Evolutionary conservation across 345 rosid species (phyloP), one percentile per base, ranked within the genome.

Genomic region (Sisymbrium irio): DNA sequence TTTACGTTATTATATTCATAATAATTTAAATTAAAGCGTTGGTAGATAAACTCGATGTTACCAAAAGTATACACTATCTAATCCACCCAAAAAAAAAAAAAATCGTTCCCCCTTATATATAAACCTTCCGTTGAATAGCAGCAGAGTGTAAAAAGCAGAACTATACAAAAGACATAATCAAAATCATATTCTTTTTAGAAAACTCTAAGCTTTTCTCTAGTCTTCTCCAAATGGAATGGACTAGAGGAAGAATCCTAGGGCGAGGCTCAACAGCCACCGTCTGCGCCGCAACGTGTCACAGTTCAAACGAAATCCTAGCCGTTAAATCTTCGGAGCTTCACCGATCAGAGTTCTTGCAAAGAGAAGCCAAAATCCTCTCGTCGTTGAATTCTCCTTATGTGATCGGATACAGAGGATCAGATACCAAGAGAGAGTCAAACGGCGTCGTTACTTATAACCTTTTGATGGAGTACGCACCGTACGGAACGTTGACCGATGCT

Each of bases 181-280:
- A 39, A 18, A 47, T 47, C 5, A 19, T 7, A n/a, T 4, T n/a
- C 27, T 14, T 17, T 35, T 33, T 41, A n/a, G 1, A 0, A 2
- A 41, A 14, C 35, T 20, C 49, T 15, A n/a, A 13, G 14, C 6
- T 50, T n/a, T 56, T 40, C 68, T 69, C 60, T 69, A 63, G 67
- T 65, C 67, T 67, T 78, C 42, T 73, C 78, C 76, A 63, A 62
- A 89, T 86, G 92, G 81, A 77, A 62, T 91, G 97, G 96, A 89
- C 84, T 20, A 84, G 89, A 76, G 90, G 93, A 68, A 82, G 54
- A 66, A 51, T 77, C 70, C 71, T 89, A 57, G 96, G 97, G 81
- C 83, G 66, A 22, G 92, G 93, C 84, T 86, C 96, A 25, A 79
- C 93, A 1, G 96, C 97, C 80, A 76, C 88, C 78, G 97, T 89